Conservation (phyloP, 257 asterid genomes). For the Solanum medicagineum region DNA sequence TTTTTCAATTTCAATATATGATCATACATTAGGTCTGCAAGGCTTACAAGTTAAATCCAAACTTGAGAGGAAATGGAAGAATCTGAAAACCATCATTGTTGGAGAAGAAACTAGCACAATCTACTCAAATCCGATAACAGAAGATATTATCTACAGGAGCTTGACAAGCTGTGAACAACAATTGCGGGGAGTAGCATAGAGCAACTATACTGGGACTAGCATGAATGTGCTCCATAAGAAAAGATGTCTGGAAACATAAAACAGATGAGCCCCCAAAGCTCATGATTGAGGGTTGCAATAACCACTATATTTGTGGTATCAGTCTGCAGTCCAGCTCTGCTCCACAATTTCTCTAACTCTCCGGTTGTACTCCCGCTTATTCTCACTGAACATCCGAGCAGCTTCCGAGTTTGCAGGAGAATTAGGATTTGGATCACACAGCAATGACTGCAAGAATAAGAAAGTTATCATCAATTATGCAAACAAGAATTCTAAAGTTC, state of each 20-base stretch:
- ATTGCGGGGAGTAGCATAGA: conserved; percentile 3
- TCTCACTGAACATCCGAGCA: conserved; percentile 77
- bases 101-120: background rate
- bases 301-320: background rate
- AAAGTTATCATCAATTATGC: background rate
- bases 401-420: conserved; percentile 89
- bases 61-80: background rate
- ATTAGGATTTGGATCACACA: conserved; percentile 87
- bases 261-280: conserved; percentile 8
- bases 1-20: background rate
- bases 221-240: conserved; percentile 2
- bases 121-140: background rate
- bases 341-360: conserved; percentile 69
- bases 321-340: conserved; percentile 92
- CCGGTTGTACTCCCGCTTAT: conserved; percentile 69
- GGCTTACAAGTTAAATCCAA: background rate
- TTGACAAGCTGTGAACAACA: conserved; percentile 2
- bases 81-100: background rate
- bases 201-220: conserved; percentile 2
- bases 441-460: conserved; percentile 41
- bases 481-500: background rate
- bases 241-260: conserved; percentile 2
- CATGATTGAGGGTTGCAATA: background rate
- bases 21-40: background rate
- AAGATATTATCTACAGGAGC: conserved; percentile 21